Base-by-base conservation (phyloP, 1,284 basidiomycete species). In the Melampsora americana region DNA sequence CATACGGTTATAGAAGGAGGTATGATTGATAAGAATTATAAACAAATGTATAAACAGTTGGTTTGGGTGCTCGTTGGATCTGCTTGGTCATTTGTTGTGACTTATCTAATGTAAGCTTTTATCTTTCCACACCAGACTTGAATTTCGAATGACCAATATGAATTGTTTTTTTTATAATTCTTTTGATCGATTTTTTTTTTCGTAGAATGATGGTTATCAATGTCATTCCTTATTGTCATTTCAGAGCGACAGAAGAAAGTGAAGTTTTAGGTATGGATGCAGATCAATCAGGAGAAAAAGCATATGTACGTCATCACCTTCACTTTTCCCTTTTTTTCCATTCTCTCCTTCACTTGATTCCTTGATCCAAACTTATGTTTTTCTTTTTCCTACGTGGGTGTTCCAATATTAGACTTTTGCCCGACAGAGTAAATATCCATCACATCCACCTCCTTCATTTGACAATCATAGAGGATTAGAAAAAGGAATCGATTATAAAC, bases 211-310 rank as follows among this genome's bases (percentile, higher is more conserved):
- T 90, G 83, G 83, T 83, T 18, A 84, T 95, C 81, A 89, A 95
- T 83, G 79, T 88, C 62, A 88, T 93, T 67, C 93, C 93, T 59
- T 79, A 73, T 73, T 89, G 89, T 26, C 86, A 88, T 72, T 87
- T 96, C 80, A 87, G 90, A 59, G 87, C 89, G 26, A 87, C 87
- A 20, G 88, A 88, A 46, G 89, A 92, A 81, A 91, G 88, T 44
- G 92, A 96, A 85, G 87, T 87, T 75, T 86, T 92, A 69, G 93
- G 93, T 67, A 90, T 95, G 87, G 93, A 97, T 83, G 92, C 82
- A 78, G 82, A 81, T 67, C 82, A 84, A 78, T 81, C 91, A 80
- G 87, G 88, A 44, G 90, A 93, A 77, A 79, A 73, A 71, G 81
- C 81, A 0, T 81, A 82, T 78, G 81, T 74, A 60, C 7, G 50